These are phyloP conservation scores for Elsinoe batatas DNA, from an alignment of 2,329 filamentous ascomycete species.

Conservation along the genomic window DNA sequence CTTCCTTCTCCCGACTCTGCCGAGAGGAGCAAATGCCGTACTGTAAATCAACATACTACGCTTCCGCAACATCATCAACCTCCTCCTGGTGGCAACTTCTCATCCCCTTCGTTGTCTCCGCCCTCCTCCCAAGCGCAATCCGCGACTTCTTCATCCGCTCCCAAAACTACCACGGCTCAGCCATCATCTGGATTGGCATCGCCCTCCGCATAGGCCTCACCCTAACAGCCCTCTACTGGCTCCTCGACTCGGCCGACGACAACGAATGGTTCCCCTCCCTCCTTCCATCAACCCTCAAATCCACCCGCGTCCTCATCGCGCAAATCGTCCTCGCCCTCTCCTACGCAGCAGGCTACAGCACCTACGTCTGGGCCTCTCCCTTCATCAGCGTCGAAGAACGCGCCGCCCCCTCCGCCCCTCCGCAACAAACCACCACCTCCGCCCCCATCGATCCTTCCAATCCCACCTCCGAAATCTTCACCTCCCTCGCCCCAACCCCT, in stretches of 20 bases:
- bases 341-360: slow-evolving; percentile 72
- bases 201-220: slow-evolving; percentile 68
- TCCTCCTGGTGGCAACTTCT: slow-evolving; percentile 81
- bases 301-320: slow-evolving; percentile 63
- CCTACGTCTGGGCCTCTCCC: slow-evolving; percentile 77
- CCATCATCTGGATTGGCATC: slow-evolving; percentile 72
- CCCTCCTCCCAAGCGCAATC: slow-evolving; percentile 63
- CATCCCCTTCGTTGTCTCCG: slow-evolving; percentile 65
- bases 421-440: slow-evolving; percentile 15
- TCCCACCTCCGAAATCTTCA: slow-evolving; percentile 27
- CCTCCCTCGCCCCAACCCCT: slow-evolving; percentile 22
- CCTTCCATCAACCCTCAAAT: slow-evolving; percentile 56
- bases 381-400: slow-evolving; percentile 60
- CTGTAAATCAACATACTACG: slow-evolving; percentile 92
- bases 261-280: slow-evolving; percentile 63
- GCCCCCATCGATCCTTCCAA: slow-evolving; percentile 33
- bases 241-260: slow-evolving; percentile 79
- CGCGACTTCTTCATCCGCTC: slow-evolving; percentile 74
- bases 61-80: slow-evolving; percentile 81
- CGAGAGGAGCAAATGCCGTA: slow-evolving; percentile 98
- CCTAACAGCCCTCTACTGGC: slow-evolving; percentile 74
- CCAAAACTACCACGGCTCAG: slow-evolving; percentile 77
- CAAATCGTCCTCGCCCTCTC: slow-evolving; percentile 71
- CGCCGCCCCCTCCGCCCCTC: slow-evolving; percentile 2
- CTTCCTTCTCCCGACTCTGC: slow-evolving; percentile 84